Conservation (phyloP, 768 basidiomycete species). For the Xerocomellus amylosporus region DNA sequence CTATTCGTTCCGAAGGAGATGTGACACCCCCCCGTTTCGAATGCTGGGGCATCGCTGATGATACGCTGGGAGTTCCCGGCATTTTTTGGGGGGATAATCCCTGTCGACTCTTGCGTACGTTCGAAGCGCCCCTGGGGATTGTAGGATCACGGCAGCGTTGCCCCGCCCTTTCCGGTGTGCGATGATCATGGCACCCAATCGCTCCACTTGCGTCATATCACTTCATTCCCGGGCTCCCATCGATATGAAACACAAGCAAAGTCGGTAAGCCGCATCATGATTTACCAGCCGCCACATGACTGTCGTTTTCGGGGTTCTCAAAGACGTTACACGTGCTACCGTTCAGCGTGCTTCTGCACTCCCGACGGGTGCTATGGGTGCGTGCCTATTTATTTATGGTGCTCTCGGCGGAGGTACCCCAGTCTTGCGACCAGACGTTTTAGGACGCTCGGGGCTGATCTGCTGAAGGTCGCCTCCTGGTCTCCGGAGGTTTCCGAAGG, state of each 20-base stretch:
- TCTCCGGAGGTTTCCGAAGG: too few species aligned
- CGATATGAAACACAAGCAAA: not conserved
- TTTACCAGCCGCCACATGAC: too few species aligned
- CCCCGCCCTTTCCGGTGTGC: not conserved
- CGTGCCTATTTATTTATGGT: too few species aligned
- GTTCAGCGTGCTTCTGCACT: too few species aligned
- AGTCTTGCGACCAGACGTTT: too few species aligned
- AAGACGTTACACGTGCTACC: too few species aligned
- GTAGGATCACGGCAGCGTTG: not conserved
- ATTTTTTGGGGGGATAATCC: not conserved
- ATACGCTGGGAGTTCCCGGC: not conserved
- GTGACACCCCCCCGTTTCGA: not conserved
- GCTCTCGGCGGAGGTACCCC: not conserved
- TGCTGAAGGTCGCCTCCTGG: too few species aligned
- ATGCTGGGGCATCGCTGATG: not conserved
- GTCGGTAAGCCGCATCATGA: not conserved
- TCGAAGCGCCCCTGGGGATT: too few species aligned
- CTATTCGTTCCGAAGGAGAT: not conserved
- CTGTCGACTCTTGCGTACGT: not conserved
- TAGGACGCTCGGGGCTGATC: too few species aligned
- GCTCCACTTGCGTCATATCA: constrained; percentile 1
- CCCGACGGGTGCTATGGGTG: too few species aligned
- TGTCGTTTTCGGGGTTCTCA: too few species aligned
- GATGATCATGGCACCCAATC: not conserved
- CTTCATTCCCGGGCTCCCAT: not conserved